phyloP scores from a whole-genome alignment of 2,329 filamentous ascomycete genomes.

The Arthrobotrys entomopaga region DNA sequence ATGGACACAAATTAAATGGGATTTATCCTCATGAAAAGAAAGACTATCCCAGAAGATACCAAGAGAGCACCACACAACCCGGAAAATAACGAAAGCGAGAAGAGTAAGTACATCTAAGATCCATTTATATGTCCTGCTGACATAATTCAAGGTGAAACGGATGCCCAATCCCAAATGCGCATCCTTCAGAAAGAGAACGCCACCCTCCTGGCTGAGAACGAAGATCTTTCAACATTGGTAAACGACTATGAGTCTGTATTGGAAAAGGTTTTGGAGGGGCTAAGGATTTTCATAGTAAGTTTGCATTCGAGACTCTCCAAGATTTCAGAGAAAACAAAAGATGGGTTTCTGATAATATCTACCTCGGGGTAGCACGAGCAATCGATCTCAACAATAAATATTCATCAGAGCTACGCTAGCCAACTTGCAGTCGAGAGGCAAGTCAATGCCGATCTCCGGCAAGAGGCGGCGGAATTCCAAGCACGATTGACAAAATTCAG shows the following conservation, averaged over 20 bases:
- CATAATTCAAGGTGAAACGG: neutral
- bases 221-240: conserved; percentile 57
- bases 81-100: too few species aligned
- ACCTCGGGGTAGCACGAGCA: conserved; percentile 56
- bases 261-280: conserved; percentile 58
- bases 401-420: conserved; percentile 59
- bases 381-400: conserved; percentile 59
- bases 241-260: conserved; percentile 58
- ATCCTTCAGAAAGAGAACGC: conserved; percentile 57
- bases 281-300: conserved; percentile 58
- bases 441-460: conserved; percentile 58
- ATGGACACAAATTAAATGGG: too few species aligned
- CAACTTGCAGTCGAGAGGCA: conserved; percentile 58
- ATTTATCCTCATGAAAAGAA: too few species aligned
- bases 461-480: conserved; percentile 58
- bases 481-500: conserved; percentile 57
- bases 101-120: too few species aligned
- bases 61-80: too few species aligned
- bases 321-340: too few species aligned
- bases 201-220: conserved; percentile 57
- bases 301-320: too few species aligned
- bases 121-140: too few species aligned
- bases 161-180: conserved; percentile 56
- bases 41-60: too few species aligned
- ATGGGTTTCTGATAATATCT: conserved; percentile 1